Evolutionary conservation across 2,329 filamentous ascomycete genomes (phyloP).

Genomic region (Neophaeococcomyces mojaviensis): DNA sequence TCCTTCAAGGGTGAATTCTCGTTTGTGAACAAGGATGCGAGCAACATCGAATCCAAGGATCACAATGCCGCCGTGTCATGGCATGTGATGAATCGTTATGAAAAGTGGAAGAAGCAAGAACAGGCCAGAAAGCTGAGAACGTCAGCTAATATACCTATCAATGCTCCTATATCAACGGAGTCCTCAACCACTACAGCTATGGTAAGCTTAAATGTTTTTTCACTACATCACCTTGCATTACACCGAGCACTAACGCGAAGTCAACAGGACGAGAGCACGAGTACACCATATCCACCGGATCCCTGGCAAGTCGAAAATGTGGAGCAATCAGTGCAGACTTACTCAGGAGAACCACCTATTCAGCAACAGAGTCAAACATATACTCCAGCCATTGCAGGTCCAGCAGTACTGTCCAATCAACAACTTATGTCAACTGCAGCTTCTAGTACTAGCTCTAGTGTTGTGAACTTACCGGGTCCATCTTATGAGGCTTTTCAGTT

Average conservation of each 20-base stretch:
- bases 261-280: background rate
- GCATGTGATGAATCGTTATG: constrained; percentile 23
- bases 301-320: constrained; percentile 5
- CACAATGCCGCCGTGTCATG: constrained; percentile 22
- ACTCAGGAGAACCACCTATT: background rate
- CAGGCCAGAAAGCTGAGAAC: constrained; percentile 18
- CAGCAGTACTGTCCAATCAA: constrained; percentile 10
- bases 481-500: background rate
- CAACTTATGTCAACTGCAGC: constrained; percentile 14
- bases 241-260: too few species aligned
- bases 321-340: background rate
- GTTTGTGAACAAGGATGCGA: constrained; percentile 24
- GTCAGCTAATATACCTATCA: constrained; percentile 10
- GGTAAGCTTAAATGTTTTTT: too few species aligned
- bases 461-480: background rate
- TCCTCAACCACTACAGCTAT: background rate
- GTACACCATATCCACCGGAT: constrained; percentile 1
- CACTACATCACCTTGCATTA: too few species aligned
- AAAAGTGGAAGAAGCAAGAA: constrained; percentile 22
- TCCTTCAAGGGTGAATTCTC: constrained; percentile 22
- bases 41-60: constrained; percentile 22
- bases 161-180: background rate
- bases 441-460: background rate
- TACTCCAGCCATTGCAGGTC: too few species aligned
- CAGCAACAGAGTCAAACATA: constrained; percentile 6